phyloP scores from a whole-genome alignment of 768 basidiomycete genomes.

The Mycena amicta region DNA sequence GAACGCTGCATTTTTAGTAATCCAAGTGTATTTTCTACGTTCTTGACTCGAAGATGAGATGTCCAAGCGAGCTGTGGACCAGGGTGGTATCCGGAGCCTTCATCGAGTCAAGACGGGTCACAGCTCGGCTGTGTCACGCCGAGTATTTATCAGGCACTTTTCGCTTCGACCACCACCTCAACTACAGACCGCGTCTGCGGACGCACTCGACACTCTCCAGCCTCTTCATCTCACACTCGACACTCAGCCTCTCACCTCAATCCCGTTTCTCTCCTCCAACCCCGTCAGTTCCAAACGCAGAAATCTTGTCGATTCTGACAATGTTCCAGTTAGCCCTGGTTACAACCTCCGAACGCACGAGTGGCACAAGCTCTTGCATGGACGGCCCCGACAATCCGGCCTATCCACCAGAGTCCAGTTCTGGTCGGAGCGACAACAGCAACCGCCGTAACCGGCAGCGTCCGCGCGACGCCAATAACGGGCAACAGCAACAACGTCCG shows the following conservation, averaged over 20 bases:
- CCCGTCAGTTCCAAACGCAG: neutral
- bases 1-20: too few species aligned
- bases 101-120: neutral
- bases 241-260: neutral
- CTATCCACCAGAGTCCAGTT: neutral
- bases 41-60: neutral
- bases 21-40: too few species aligned
- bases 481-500: neutral
- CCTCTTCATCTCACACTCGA: neutral
- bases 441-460: constrained; percentile 4
- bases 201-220: neutral
- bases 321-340: neutral
- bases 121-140: neutral
- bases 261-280: neutral
- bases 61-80: neutral
- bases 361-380: neutral
- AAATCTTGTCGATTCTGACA: neutral
- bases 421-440: neutral
- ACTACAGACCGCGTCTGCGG: neutral
- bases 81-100: neutral
- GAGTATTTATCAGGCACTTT: neutral
- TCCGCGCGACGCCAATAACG: constrained; percentile 2
- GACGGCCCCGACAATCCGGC: constrained; percentile 2
- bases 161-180: neutral
- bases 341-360: neutral